These are phyloP conservation scores for Tetrapisispora taiwanensis DNA, from an alignment of 805 yeast genomes.

Conservation along the genomic window DNA sequence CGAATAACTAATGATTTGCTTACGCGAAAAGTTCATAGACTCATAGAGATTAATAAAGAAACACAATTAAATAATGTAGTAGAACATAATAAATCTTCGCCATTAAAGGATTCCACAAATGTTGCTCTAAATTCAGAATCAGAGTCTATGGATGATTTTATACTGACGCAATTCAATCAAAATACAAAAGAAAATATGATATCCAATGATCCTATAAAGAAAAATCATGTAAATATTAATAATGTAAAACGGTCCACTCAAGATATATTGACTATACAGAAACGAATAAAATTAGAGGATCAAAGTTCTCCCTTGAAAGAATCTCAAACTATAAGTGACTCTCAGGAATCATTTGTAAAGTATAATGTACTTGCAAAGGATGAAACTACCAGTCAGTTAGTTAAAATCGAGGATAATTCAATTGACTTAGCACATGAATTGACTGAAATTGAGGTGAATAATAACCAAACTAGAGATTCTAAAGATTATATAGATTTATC, in stretches of 20 bases:
- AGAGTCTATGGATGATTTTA: slow-evolving; percentile 12
- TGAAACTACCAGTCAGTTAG: background rate
- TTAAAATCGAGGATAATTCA: background rate
- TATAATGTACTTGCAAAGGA: background rate
- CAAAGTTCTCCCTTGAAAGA: slow-evolving; percentile 5
- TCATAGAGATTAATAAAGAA: background rate
- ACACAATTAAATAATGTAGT: no score
- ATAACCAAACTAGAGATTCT: no score
- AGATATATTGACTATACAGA: background rate
- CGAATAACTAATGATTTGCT: slow-evolving; percentile 14
- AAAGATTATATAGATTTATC: slow-evolving; percentile 8
- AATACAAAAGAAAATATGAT: background rate
- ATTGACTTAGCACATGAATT: background rate
- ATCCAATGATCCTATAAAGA: background rate
- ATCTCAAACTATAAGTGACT: background rate
- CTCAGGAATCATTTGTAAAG: background rate
- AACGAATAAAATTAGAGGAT: background rate
- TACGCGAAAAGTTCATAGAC: slow-evolving; percentile 4
- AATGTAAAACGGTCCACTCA: background rate
- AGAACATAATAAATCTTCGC: background rate
- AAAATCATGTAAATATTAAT: background rate
- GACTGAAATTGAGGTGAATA: background rate
- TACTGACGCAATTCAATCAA: slow-evolving; percentile 17
- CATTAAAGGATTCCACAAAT: background rate
- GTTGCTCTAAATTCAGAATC: background rate